Evolutionary conservation across 1,284 basidiomycete species (phyloP).

Genomic region (Mycosarcoma maydis): DNA sequence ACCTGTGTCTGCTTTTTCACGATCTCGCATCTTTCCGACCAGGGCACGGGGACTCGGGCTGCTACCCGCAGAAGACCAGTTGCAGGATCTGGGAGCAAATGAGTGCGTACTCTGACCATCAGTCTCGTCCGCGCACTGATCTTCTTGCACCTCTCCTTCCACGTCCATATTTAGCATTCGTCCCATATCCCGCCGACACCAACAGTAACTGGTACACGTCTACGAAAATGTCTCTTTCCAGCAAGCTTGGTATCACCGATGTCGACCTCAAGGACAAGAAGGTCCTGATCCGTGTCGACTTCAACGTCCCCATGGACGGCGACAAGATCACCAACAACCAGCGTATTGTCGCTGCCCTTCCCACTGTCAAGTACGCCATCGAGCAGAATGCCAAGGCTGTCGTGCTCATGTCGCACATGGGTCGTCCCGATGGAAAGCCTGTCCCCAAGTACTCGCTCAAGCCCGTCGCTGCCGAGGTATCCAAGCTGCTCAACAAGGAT

Average conservation of each 20-base stretch:
- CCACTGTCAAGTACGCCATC: conserved; percentile 93
- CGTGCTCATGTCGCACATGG: conserved; percentile 97
- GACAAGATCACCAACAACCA: conserved; percentile 91
- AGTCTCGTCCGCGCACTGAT: too few species aligned
- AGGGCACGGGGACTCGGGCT: too few species aligned
- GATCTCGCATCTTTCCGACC: conserved; percentile 37
- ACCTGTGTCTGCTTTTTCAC: conserved; percentile 23
- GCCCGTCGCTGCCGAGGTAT: conserved; percentile 74
- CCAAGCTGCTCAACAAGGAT: conserved; percentile 67
- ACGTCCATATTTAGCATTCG: too few species aligned
- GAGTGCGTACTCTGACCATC: conserved; percentile 5
- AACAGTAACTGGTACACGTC: too few species aligned
- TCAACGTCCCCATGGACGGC: conserved; percentile 90
- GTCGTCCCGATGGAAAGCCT: conserved; percentile 92
- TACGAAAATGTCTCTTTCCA: conserved; percentile 91
- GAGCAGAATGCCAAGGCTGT: conserved; percentile 85
- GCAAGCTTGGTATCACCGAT: conserved; percentile 82
- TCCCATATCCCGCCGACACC: too few species aligned
- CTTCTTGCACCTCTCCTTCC: too few species aligned
- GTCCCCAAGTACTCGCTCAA: conserved; percentile 90
- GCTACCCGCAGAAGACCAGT: too few species aligned
- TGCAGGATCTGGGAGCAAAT: too few species aligned
- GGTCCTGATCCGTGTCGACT: conserved; percentile 80
- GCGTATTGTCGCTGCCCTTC: conserved; percentile 95
- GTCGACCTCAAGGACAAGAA: conserved; percentile 87